phyloP scores from a whole-genome alignment of 495 filamentous ascomycete species.

The Penicillium desertorum region DNA sequence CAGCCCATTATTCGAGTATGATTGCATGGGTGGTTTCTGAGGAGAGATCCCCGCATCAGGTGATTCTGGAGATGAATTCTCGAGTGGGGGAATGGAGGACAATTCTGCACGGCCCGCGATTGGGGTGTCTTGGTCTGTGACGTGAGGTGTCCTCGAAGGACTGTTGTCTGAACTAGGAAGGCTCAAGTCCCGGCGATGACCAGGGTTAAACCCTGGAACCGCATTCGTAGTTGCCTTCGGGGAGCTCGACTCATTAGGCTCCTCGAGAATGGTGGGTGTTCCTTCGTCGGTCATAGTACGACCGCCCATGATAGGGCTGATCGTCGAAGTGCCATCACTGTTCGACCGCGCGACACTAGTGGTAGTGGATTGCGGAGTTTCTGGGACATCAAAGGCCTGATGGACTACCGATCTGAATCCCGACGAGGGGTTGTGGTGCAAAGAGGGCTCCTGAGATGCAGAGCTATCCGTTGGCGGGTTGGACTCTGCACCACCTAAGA shows the following conservation, averaged over 20 bases:
- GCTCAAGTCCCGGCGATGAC: conserved; percentile 61
- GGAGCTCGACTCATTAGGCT: conserved; percentile 41
- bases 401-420: conserved; percentile 69
- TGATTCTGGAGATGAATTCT: conserved; percentile 13
- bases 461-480: conserved; percentile 19
- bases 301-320: conserved; percentile 67
- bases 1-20: conserved; percentile 34
- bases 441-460: conserved; percentile 24
- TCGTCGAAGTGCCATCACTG: conserved; percentile 62
- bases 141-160: conserved; percentile 57
- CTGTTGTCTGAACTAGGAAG: conserved; percentile 62
- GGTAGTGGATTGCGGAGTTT: conserved; percentile 54
- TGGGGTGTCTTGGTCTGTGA: conserved; percentile 46
- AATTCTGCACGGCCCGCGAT: conserved; percentile 45
- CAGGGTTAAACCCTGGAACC: conserved; percentile 46
- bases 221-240: conserved; percentile 18
- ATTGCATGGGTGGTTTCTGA: conserved; percentile 15
- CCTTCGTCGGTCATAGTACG: conserved; percentile 39
- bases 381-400: conserved; percentile 67
- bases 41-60: not conserved
- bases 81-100: conserved; percentile 35
- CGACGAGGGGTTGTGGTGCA: conserved; percentile 57
- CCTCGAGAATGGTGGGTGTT: conserved; percentile 61
- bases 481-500: conserved; percentile 25
- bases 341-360: conserved; percentile 57